phyloP scores from a whole-genome alignment of 2,329 filamentous ascomycete species.

The Colletotrichum magnum region DNA sequence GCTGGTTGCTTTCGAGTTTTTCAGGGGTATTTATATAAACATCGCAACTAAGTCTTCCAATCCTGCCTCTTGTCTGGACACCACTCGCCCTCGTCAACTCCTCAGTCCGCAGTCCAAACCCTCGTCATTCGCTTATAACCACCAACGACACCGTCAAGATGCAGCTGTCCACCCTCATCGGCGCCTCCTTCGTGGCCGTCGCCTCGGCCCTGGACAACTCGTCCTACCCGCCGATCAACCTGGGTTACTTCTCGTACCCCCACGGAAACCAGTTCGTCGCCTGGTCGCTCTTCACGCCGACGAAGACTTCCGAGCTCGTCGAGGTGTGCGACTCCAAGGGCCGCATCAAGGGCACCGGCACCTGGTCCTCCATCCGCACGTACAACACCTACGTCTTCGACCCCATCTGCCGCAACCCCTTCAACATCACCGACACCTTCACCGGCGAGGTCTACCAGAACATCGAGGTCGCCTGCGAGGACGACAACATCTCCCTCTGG shows the following conservation, averaged over 20 bases:
- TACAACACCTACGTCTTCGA: conserved; percentile 20
- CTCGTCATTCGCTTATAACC: background rate
- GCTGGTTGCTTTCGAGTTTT: background rate
- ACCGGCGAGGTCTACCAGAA: conserved; percentile 27
- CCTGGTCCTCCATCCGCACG: conserved; percentile 18
- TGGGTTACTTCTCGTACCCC: conserved; percentile 9
- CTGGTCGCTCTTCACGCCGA: conserved; percentile 35
- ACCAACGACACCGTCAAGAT: background rate
- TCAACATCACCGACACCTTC: conserved; percentile 19
- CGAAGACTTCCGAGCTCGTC: conserved; percentile 14
- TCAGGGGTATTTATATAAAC: background rate
- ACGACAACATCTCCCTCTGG: conserved; percentile 9
- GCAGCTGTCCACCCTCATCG: conserved; percentile 13
- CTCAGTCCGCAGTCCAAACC: background rate
- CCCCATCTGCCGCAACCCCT: conserved; percentile 36
- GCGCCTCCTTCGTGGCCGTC: conserved; percentile 10
- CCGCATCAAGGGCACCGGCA: conserved; percentile 16
- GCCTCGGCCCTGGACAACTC: conserved; percentile 11
- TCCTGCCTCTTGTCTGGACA: too few relatives aligned
- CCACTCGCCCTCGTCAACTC: background rate
- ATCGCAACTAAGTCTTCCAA: background rate
- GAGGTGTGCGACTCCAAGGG: conserved; percentile 19
- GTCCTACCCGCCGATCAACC: conserved; percentile 31
- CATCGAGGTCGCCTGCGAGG: conserved; percentile 32
- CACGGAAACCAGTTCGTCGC: conserved; percentile 24